Percentiles rank a stretch among this genome's conserved stretches.
Evolutionary conservation across 2,329 filamentous ascomycete genomes (phyloP).

Genomic region (Aspergillus terreus): DNA sequence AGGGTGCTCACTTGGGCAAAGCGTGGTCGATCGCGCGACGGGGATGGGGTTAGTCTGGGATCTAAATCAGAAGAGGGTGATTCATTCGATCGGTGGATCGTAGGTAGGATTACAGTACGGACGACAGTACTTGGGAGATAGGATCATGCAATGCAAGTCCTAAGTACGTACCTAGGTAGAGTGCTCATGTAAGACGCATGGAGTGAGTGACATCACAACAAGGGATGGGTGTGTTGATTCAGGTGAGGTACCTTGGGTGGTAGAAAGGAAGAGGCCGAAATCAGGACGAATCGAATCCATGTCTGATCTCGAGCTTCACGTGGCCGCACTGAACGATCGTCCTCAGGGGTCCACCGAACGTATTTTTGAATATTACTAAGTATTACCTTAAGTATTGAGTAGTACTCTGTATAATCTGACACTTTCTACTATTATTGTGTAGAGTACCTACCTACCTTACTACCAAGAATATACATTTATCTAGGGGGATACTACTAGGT

Average conservation of each 20-base stretch:
- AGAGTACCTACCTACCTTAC: neutral
- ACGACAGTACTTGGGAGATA: too few species aligned
- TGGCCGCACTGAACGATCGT: constrained; percentile 19
- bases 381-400: neutral
- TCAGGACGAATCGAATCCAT: constrained; percentile 4
- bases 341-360: constrained; percentile 21
- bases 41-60: neutral
- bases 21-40: neutral
- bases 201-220: too few species aligned
- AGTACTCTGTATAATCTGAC: constrained; percentile 7
- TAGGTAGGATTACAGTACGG: too few species aligned
- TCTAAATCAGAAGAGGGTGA: neutral
- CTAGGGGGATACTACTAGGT: too few species aligned
- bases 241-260: too few species aligned
- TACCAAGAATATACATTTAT: too few species aligned
- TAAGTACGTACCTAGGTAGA: too few species aligned
- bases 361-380: neutral
- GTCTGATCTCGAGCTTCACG: constrained; percentile 22
- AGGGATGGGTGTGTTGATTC: neutral
- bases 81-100: too few species aligned
- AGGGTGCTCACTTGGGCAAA: neutral
- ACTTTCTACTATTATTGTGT: neutral
- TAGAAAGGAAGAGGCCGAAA: constrained; percentile 1
- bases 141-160: too few species aligned
- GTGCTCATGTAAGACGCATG: too few species aligned